These are phyloP conservation scores for Cladophialophora exuberans DNA, from an alignment of 2,329 filamentous ascomycete genomes.

Conservation along the genomic window DNA sequence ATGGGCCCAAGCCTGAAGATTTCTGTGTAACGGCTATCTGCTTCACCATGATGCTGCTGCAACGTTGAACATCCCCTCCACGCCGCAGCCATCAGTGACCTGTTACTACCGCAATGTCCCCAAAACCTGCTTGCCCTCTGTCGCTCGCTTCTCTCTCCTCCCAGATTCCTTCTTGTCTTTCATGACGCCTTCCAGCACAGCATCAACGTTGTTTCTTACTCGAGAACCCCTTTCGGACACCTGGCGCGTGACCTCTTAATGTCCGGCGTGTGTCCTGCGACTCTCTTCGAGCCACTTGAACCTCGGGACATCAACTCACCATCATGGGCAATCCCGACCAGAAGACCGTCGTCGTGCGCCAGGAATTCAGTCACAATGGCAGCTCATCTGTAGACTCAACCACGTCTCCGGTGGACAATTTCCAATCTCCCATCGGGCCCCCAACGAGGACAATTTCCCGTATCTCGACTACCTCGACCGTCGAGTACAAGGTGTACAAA, in stretches of 20 bases:
- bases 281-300: not conserved
- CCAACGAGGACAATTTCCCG: conserved; percentile 25
- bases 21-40: no score
- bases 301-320: not conserved
- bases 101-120: no score
- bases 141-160: no score
- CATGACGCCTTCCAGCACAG: not conserved
- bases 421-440: not conserved
- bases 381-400: conserved; percentile 15
- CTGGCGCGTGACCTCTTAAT: conserved; percentile 3
- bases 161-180: not conserved
- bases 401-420: not conserved
- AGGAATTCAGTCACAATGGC: not conserved
- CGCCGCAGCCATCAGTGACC: no score
- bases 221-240: not conserved
- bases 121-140: no score
- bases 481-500: conserved; percentile 68
- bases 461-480: conserved; percentile 24
- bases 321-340: conserved; percentile 6
- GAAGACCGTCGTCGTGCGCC: not conserved
- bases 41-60: no score
- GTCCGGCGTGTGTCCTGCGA: no score
- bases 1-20: no score
- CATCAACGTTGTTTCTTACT: not conserved
- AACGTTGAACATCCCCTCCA: no score